Conservation (phyloP, 169 alveolate genomes). For the Plasmodium blacklocki region DNA sequence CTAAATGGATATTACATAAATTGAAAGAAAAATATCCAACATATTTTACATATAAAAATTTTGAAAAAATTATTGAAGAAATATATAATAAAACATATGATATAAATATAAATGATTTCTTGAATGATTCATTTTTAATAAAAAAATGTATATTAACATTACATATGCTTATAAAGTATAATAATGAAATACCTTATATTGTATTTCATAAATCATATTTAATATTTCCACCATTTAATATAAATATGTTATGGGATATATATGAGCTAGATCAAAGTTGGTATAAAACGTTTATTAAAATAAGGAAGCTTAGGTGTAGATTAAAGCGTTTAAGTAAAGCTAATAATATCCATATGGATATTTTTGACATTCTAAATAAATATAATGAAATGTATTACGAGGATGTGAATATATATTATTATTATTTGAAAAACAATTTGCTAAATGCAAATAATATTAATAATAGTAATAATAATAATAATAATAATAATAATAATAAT, state of each 20-base stretch:
- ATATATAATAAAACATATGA: constrained; percentile 77
- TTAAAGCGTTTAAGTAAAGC: constrained; percentile 4
- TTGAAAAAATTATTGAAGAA: constrained; percentile 75
- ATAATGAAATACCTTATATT: constrained; percentile 85
- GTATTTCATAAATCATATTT: constrained; percentile 85
- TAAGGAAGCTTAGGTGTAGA: constrained; percentile 19
- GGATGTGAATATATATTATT: constrained; percentile 47
- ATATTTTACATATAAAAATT: constrained; percentile 78
- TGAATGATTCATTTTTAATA: constrained; percentile 29
- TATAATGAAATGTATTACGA: constrained; percentile 60
- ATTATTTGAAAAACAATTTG: constrained; percentile 20
- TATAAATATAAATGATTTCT: constrained; percentile 45
- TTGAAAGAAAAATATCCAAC: constrained; percentile 80
- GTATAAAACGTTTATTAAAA: constrained; percentile 27
- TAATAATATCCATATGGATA: constrained; percentile 1
- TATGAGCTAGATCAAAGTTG: constrained; percentile 83
- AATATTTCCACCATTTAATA: constrained; percentile 86
- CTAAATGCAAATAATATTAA: neutral
- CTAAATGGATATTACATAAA: constrained; percentile 82
- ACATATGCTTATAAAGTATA: constrained; percentile 81
- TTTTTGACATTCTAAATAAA: constrained; percentile 24
- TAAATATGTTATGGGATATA: constrained; percentile 85
- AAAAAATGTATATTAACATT: constrained; percentile 82
- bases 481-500: neutral
- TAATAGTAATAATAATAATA: constrained; percentile 28